A percentile compares a stretch with the other conserved stretches of the same genome.
Evolutionary conservation across 805 yeast genomes (phyloP).

Genomic region (Candida lessepsii): DNA sequence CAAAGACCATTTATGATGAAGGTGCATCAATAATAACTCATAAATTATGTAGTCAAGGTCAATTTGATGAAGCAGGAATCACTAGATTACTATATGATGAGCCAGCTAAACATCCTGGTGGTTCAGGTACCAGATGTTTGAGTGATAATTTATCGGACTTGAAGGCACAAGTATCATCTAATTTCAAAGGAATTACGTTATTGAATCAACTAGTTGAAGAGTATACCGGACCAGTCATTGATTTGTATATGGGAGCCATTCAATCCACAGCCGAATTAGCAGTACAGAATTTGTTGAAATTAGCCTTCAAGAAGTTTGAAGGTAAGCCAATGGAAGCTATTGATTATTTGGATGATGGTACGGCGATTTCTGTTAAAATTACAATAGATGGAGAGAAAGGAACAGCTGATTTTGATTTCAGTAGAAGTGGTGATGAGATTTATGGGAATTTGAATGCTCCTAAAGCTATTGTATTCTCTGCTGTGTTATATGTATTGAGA

Average conservation of each 20-base stretch:
- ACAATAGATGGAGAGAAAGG: constrained; percentile 48
- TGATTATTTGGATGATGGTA: constrained; percentile 82
- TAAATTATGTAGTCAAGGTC: constrained; percentile 63
- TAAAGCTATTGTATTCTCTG: constrained; percentile 82
- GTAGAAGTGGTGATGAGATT: constrained; percentile 83
- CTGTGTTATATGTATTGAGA: constrained; percentile 82
- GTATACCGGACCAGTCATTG: constrained; percentile 47
- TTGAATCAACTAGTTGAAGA: constrained; percentile 60
- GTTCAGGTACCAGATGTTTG: constrained; percentile 84
- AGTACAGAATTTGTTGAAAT: constrained; percentile 30
- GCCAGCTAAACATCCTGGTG: constrained; percentile 81
- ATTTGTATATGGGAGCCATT: constrained; percentile 37
- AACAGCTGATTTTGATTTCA: constrained; percentile 74
- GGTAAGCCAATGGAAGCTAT: constrained; percentile 46
- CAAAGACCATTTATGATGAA: constrained; percentile 81
- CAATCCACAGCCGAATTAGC: constrained; percentile 35
- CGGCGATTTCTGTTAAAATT: constrained; percentile 58
- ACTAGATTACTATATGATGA: constrained; percentile 60
- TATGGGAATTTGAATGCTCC: constrained; percentile 94
- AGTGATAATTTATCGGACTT: constrained; percentile 73
- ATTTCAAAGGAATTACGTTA: constrained; percentile 76
- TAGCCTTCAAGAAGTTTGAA: constrained; percentile 39
- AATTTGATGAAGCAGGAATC: constrained; percentile 72
- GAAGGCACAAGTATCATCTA: constrained; percentile 70
- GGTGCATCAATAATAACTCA: constrained; percentile 87